phyloP scores from a whole-genome alignment of 768 basidiomycete species.

The Collybiopsis luxurians region DNA sequence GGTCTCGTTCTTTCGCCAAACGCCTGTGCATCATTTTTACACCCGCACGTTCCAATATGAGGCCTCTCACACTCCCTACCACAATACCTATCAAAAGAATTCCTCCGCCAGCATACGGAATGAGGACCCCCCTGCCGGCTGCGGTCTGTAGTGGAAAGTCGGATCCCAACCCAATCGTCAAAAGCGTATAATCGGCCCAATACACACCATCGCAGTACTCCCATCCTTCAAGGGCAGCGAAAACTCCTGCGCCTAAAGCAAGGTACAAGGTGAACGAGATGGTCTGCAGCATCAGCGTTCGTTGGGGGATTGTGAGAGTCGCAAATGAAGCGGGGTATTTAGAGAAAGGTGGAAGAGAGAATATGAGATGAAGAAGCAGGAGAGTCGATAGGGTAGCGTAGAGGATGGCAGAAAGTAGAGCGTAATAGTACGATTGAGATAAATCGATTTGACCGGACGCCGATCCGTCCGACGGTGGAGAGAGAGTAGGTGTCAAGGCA shows the following conservation, averaged over 20 bases:
- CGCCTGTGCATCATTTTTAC: constrained; percentile 29
- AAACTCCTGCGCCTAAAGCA: constrained; percentile 35
- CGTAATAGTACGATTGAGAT: constrained; percentile 38
- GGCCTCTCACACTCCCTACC: constrained; percentile 32
- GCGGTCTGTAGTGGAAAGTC: constrained; percentile 32
- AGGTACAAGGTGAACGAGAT: constrained; percentile 37
- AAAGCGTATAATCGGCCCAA: constrained; percentile 41
- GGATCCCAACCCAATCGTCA: constrained; percentile 38
- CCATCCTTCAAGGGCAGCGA: constrained; percentile 33
- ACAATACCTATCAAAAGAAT: constrained; percentile 37
- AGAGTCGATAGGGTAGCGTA: constrained; percentile 31
- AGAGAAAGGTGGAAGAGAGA: constrained; percentile 32
- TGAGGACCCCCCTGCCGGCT: constrained; percentile 26
- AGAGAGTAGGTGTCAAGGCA: constrained; percentile 19
- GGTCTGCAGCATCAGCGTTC: constrained; percentile 42
- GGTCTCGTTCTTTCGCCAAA: constrained; percentile 30
- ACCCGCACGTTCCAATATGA: constrained; percentile 36
- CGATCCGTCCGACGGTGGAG: constrained; percentile 3
- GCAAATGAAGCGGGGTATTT: constrained; percentile 25
- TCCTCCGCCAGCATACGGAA: constrained; percentile 37
- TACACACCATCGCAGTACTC: constrained; percentile 36
- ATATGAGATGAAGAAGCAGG: constrained; percentile 17
- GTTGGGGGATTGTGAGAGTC: constrained; percentile 35
- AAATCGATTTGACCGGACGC: constrained; percentile 21
- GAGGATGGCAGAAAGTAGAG: constrained; percentile 27